These are phyloP conservation scores for Nothophytophthora sp. DNA, from an alignment of 352 stramenopile genomes.

Conservation along the genomic window DNA sequence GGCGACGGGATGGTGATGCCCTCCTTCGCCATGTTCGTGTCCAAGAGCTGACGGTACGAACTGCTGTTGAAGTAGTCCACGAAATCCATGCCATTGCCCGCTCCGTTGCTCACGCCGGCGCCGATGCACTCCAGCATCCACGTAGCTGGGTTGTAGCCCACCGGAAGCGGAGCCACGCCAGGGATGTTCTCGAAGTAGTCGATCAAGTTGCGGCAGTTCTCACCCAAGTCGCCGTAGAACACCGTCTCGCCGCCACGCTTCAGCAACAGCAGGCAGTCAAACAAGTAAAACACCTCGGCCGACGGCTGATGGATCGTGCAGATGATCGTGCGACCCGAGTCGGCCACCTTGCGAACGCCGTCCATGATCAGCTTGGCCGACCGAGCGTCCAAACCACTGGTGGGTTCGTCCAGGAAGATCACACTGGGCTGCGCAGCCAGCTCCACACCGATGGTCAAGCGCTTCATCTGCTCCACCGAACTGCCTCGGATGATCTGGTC, in stretches of 20 bases:
- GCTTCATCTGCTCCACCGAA: too few relatives aligned
- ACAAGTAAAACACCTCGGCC: constrained; percentile 78
- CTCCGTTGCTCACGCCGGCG: constrained; percentile 29
- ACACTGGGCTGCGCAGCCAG: constrained; percentile 76
- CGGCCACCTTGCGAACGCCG: constrained; percentile 76
- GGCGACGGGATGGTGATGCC: constrained; percentile 17
- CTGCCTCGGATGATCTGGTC: constrained; percentile 13
- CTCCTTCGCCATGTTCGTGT: constrained; percentile 12
- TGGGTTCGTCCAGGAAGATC: constrained; percentile 75
- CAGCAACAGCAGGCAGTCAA: constrained; percentile 79
- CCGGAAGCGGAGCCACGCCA: constrained; percentile 7
- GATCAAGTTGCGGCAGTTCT: constrained; percentile 26
- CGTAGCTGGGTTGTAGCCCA: constrained; percentile 38
- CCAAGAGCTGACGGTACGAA: constrained; percentile 2
- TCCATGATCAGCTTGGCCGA: constrained; percentile 76
- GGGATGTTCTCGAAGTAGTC: constrained; percentile 28
- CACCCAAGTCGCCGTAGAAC: constrained; percentile 38
- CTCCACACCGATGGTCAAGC: too few relatives aligned
- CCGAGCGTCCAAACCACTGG: constrained; percentile 75
- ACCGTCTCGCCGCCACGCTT: constrained; percentile 35
- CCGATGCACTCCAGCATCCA: constrained; percentile 32
- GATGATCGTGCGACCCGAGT: constrained; percentile 60
- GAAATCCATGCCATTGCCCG: constrained; percentile 13
- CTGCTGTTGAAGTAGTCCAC: constrained; percentile 17
- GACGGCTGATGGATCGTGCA: constrained; percentile 91